Evolutionary conservation across 495 filamentous ascomycete genomes (phyloP).

Genomic region (Lindgomyces ingoldianus): DNA sequence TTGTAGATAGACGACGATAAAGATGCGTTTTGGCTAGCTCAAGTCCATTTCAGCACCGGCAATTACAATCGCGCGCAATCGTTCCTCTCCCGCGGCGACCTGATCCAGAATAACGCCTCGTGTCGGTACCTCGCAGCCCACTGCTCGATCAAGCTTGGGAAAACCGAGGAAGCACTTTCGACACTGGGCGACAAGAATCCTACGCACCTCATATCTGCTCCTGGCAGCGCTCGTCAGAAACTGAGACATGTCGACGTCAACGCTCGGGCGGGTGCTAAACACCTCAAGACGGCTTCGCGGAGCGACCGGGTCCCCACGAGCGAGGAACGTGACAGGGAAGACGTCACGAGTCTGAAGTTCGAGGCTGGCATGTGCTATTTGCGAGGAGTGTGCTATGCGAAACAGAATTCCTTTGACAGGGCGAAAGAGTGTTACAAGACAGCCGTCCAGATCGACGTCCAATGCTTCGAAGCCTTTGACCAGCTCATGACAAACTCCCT

Average conservation of each 20-base stretch:
- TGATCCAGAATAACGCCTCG: conserved; percentile 75
- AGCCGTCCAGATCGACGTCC: conserved; percentile 92
- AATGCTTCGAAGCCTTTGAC: conserved; percentile 97
- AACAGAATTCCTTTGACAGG: conserved; percentile 95
- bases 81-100: conserved; percentile 80
- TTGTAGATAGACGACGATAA: conserved; percentile 71
- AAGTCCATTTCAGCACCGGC: conserved; percentile 89
- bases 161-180: conserved; percentile 82
- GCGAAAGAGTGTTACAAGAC: conserved; percentile 98
- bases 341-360: conserved; percentile 71
- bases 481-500: conserved; percentile 96
- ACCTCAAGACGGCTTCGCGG: conserved; percentile 50
- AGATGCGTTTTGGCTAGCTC: conserved; percentile 92
- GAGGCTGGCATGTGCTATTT: conserved; percentile 98
- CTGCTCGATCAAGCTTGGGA: conserved; percentile 86
- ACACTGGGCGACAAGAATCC: conserved; percentile 94
- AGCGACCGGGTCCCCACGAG: conserved; percentile 58
- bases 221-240: conserved; percentile 63
- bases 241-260: conserved; percentile 49
- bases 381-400: conserved; percentile 89
- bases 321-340: conserved; percentile 68
- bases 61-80: conserved; percentile 89
- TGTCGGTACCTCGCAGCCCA: conserved; percentile 91
- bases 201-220: conserved; percentile 72
- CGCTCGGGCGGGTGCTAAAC: conserved; percentile 47